Evolutionary conservation across 148 eudicot genomes (phyloP).

Genomic region (Amaranthus cruentus): DNA sequence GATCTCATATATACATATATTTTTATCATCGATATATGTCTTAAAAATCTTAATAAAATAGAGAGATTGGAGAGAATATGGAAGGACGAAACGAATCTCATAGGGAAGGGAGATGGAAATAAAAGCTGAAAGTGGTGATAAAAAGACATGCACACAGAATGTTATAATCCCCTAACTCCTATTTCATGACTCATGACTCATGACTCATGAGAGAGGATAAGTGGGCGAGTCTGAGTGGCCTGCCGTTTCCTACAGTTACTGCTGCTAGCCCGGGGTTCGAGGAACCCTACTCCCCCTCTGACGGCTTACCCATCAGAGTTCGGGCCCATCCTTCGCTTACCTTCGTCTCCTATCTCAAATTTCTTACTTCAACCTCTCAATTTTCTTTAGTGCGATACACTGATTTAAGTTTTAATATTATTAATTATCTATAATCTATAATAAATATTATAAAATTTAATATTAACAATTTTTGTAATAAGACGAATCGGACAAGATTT

Average conservation of each 20-base stretch:
- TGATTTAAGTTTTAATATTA: too few species aligned
- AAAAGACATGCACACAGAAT: conserved; percentile 28
- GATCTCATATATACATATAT: too few species aligned
- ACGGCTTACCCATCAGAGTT: neutral
- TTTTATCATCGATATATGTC: too few species aligned
- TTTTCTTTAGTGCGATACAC: too few species aligned
- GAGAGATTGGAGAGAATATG: neutral
- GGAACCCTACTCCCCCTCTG: conserved; percentile 12
- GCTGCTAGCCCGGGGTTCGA: conserved; percentile 16
- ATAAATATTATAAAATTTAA: too few species aligned
- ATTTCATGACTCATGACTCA: too few species aligned
- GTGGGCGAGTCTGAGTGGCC: conserved; percentile 7
- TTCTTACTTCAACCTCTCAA: too few species aligned
- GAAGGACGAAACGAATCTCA: conserved; percentile 20
- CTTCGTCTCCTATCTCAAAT: neutral
- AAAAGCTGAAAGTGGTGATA: conserved; percentile 9
- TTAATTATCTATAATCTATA: too few species aligned
- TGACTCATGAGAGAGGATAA: neutral
- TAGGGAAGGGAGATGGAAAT: conserved; percentile 19
- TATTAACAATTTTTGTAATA: too few species aligned
- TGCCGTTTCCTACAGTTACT: too few species aligned
- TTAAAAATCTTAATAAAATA: neutral
- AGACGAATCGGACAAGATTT: too few species aligned
- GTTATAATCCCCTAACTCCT: neutral
- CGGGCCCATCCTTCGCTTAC: neutral